phyloP scores from a whole-genome alignment of 1,284 basidiomycete species.

The Cutaneotrichosporon sp. region DNA sequence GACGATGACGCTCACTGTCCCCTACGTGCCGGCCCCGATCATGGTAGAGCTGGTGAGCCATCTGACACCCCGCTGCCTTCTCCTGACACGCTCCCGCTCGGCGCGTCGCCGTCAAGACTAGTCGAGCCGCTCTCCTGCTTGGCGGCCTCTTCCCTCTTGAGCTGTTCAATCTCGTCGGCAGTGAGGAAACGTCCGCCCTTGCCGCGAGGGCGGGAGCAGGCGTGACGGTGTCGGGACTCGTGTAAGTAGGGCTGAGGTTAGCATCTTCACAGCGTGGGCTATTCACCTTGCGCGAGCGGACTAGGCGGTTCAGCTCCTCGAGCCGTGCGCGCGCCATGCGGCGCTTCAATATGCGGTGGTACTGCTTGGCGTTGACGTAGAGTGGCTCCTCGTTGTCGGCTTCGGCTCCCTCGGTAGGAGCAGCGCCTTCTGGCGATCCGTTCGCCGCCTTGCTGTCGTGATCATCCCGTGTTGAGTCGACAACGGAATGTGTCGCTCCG shows the following conservation, averaged over 20 bases:
- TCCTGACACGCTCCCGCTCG: conserved; percentile 7
- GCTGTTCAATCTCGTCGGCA: conserved; percentile 73
- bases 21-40: neutral
- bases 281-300: conserved; percentile 81
- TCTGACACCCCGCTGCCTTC: conserved; percentile 3
- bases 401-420: conserved; percentile 26
- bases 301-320: conserved; percentile 87
- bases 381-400: conserved; percentile 84
- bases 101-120: conserved; percentile 7
- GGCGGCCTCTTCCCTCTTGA: conserved; percentile 50
- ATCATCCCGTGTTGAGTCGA: conserved; percentile 18
- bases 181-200: conserved; percentile 96
- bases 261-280: neutral
- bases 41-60: neutral
- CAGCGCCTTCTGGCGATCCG: conserved; percentile 17
- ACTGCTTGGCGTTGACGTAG: conserved; percentile 97
- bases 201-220: conserved; percentile 91
- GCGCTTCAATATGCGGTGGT: conserved; percentile 91
- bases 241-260: conserved; percentile 82
- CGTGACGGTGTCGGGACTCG: conserved; percentile 95
- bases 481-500: conserved; percentile 3
- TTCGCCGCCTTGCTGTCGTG: conserved; percentile 31
- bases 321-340: conserved; percentile 80
- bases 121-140: conserved; percentile 21
- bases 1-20: neutral